A percentile compares a stretch with the other conserved stretches of the same genome.
These are phyloP conservation scores for Paramyrothecium sp. DNA, from an alignment of 2,329 filamentous ascomycete genomes.

Conservation along the genomic window DNA sequence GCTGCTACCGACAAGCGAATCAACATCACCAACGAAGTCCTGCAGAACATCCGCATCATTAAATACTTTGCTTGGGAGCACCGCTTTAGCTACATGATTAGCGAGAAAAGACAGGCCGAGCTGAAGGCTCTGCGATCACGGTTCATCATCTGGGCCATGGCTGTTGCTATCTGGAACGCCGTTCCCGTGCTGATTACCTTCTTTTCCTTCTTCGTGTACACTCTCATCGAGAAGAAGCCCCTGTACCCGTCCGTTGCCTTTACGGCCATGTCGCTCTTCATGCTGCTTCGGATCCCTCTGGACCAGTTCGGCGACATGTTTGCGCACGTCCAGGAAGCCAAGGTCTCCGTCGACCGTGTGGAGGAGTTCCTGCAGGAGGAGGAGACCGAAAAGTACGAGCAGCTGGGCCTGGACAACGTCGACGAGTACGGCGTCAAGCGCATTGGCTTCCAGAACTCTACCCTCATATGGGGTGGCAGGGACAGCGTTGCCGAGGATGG, in stretches of 20 bases:
- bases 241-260: constrained; percentile 92
- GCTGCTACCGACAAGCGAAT: constrained; percentile 93
- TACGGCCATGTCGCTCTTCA: constrained; percentile 93
- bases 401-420: constrained; percentile 69
- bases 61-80: constrained; percentile 99
- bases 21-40: constrained; percentile 91
- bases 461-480: constrained; percentile 83
- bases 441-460: constrained; percentile 83
- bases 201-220: constrained; percentile 93
- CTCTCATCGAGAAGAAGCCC: constrained; percentile 82
- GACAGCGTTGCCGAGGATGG: constrained; percentile 60
- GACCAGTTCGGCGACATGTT: constrained; percentile 99
- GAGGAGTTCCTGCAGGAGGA: constrained; percentile 92
- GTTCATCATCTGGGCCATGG: constrained; percentile 88
- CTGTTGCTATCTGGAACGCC: constrained; percentile 94
- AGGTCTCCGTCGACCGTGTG: constrained; percentile 94
- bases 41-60: constrained; percentile 98
- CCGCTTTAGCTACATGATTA: constrained; percentile 80
- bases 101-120: constrained; percentile 82
- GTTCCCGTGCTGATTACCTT: constrained; percentile 95
- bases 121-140: constrained; percentile 75
- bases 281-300: constrained; percentile 85
- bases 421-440: constrained; percentile 68
- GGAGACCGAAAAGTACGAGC: constrained; percentile 92
- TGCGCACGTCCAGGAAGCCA: constrained; percentile 94